Conservation (phyloP, 179 eudicot species). For the Patellifolia procumbens region DNA sequence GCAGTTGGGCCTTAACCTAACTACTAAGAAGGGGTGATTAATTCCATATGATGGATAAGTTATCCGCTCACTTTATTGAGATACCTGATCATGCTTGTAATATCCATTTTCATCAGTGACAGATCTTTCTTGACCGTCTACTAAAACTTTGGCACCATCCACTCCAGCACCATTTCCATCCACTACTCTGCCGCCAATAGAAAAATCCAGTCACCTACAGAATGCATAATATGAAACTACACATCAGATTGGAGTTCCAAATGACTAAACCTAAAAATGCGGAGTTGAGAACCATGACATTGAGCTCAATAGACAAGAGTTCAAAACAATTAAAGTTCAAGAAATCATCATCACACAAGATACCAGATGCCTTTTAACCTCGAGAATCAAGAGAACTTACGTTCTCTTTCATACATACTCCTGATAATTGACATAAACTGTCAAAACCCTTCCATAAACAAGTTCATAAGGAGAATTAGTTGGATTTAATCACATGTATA, state of each 20-base stretch:
- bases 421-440: neutral
- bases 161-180: constrained; percentile 88
- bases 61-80: constrained; percentile 4
- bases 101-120: constrained; percentile 81
- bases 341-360: neutral
- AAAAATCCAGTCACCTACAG: constrained; percentile 93
- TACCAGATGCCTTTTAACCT: neutral
- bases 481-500: too few relatives aligned
- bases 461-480: neutral
- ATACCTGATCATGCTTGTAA: constrained; percentile 98
- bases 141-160: constrained; percentile 69
- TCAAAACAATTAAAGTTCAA: neutral
- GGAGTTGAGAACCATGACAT: neutral
- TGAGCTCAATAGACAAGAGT: neutral
- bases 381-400: neutral
- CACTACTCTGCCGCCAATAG: constrained; percentile 94
- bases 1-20: neutral
- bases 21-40: neutral
- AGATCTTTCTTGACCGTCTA: constrained; percentile 85
- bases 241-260: constrained; percentile 2
- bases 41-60: neutral
- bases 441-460: neutral
- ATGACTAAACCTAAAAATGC: neutral
- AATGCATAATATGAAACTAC: constrained; percentile 7
- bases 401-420: neutral